Evolutionary conservation across 2,329 filamentous ascomycete genomes (phyloP).

Genomic region (Fusarium acutatum): DNA sequence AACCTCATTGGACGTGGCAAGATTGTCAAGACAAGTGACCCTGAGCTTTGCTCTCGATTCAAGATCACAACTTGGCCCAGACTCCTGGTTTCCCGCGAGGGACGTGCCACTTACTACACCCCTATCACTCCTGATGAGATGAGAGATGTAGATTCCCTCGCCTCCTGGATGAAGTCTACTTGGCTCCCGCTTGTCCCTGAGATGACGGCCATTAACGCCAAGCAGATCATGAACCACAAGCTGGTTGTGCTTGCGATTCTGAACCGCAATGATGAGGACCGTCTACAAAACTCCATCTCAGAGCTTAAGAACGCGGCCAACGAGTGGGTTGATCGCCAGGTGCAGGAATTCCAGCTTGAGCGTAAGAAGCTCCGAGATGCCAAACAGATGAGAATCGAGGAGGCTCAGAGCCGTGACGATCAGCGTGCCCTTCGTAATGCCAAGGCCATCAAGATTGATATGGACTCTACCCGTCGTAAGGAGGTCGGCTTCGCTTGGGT

Average conservation of each 20-base stretch:
- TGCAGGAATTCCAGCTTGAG: slow-evolving; percentile 89
- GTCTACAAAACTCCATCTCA: slow-evolving; percentile 79
- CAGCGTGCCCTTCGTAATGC: slow-evolving; percentile 85
- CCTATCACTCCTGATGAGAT: slow-evolving; percentile 90
- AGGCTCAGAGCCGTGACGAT: slow-evolving; percentile 92
- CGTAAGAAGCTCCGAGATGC: slow-evolving; percentile 91
- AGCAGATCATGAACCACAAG: slow-evolving; percentile 94
- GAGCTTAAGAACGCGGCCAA: slow-evolving; percentile 96
- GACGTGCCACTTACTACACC: slow-evolving; percentile 88
- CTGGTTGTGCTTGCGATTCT: slow-evolving; percentile 93
- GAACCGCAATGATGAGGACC: slow-evolving; percentile 79
- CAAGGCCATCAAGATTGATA: slow-evolving; percentile 90
- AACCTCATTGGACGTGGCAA: slow-evolving; percentile 91
- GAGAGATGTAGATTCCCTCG: slow-evolving; percentile 80
- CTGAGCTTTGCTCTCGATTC: slow-evolving; percentile 79
- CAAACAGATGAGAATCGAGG: slow-evolving; percentile 94
- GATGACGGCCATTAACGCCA: slow-evolving; percentile 87
- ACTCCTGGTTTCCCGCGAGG: slow-evolving; percentile 86
- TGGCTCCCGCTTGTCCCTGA: slow-evolving; percentile 98
- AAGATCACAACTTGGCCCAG: slow-evolving; percentile 98
- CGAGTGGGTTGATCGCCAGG: slow-evolving; percentile 98
- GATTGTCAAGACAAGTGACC: slow-evolving; percentile 89
- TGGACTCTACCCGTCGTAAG: slow-evolving; percentile 86
- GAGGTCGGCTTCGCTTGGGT: slow-evolving; percentile 97
- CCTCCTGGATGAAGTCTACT: slow-evolving; percentile 94